These are phyloP conservation scores for Neurospora sp. DNA, from an alignment of 495 filamentous ascomycete genomes.

Conservation along the genomic window DNA sequence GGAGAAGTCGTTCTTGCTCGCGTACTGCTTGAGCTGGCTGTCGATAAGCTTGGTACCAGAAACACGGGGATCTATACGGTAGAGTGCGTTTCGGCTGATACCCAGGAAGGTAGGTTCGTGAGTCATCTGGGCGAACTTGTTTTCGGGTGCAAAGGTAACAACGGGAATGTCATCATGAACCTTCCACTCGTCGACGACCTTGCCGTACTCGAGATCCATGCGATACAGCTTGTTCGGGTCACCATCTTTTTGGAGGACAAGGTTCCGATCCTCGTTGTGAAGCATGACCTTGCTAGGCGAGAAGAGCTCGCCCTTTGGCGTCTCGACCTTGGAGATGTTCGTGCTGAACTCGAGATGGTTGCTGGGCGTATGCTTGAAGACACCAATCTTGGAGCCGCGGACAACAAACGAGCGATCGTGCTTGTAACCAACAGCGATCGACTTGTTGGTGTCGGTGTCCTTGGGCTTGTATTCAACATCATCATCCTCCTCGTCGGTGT, in stretches of 20 bases:
- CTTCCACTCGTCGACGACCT: constrained; percentile 99
- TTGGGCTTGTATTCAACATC: constrained; percentile 61
- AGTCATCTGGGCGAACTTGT: constrained; percentile 98
- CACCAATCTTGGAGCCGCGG: constrained; percentile 92
- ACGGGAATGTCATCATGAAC: constrained; percentile 96
- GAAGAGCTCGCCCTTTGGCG: constrained; percentile 78
- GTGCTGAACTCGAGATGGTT: constrained; percentile 96
- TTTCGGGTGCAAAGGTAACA: constrained; percentile 82
- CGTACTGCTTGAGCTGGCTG: constrained; percentile 86
- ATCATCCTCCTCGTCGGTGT: constrained; percentile 85
- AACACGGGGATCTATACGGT: constrained; percentile 86
- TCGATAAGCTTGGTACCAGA: constrained; percentile 89
- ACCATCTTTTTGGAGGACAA: constrained; percentile 79
- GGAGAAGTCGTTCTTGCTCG: constrained; percentile 92
- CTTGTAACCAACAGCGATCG: constrained; percentile 96
- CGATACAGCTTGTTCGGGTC: constrained; percentile 90
- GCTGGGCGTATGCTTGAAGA: constrained; percentile 92
- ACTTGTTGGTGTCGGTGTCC: constrained; percentile 85
- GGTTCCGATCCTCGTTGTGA: constrained; percentile 81
- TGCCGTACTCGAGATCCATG: constrained; percentile 97
- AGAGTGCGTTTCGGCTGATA: constrained; percentile 82
- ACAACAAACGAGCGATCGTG: constrained; percentile 96
- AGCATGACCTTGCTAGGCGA: constrained; percentile 97
- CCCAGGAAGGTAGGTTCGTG: constrained; percentile 90
- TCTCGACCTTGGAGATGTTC: constrained; percentile 91